A percentile compares a stretch with the other conserved stretches of the same genome.
These are phyloP conservation scores for Pyrenophora tritici-repentis DNA, from an alignment of 2,329 filamentous ascomycete species.

Conservation along the genomic window DNA sequence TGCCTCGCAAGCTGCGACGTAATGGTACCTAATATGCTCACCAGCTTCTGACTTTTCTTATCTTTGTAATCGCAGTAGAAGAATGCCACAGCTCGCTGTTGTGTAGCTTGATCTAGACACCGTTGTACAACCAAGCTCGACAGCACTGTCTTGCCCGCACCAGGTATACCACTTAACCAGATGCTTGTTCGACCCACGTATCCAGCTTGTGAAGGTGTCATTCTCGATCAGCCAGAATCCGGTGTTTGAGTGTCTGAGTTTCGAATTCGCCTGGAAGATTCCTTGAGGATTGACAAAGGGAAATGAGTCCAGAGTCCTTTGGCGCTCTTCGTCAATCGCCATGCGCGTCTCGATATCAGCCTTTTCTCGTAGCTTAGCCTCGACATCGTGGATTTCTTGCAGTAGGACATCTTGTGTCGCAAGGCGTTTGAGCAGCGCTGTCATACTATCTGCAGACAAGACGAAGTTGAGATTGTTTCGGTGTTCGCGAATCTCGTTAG, in stretches of 20 bases:
- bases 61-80: slow-evolving; percentile 46
- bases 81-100: slow-evolving; percentile 6
- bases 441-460: slow-evolving; percentile 11
- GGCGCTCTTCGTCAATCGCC: slow-evolving; percentile 2
- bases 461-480: slow-evolving; percentile 7
- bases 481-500: slow-evolving; percentile 2
- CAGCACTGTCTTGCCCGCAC: slow-evolving; percentile 19
- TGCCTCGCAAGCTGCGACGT: slow-evolving; percentile 40
- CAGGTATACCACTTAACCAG: slow-evolving; percentile 18
- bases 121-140: slow-evolving; percentile 11
- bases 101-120: not conserved
- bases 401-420: slow-evolving; percentile 5
- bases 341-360: slow-evolving; percentile 9
- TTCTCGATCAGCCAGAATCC: slow-evolving; percentile 13
- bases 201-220: slow-evolving; percentile 7
- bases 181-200: not conserved
- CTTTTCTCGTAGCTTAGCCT: not conserved
- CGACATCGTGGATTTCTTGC: not conserved
- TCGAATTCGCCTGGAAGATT: not conserved
- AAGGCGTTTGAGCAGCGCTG: slow-evolving; percentile 3
- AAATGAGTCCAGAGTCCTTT: slow-evolving; percentile 10
- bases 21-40: slow-evolving; percentile 32
- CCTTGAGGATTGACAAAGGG: slow-evolving; percentile 6
- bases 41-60: slow-evolving; percentile 13
- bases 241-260: not conserved